Conservation (phyloP, 2,329 filamentous ascomycete genomes). For the Akanthomyces lecanii region DNA sequence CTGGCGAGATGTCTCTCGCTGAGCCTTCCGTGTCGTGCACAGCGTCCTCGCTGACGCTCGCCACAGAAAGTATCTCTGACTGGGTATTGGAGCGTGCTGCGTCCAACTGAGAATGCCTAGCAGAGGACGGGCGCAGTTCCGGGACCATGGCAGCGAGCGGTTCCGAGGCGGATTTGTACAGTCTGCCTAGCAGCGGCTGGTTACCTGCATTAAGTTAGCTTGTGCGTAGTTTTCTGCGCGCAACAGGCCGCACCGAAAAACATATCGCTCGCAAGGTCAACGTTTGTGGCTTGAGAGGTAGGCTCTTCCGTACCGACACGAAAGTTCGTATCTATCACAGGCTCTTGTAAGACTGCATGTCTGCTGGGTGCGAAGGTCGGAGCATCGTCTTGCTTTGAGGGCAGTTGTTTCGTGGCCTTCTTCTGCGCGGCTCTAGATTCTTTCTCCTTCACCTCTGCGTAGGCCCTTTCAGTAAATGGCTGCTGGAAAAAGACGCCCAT, state of each 20-base stretch:
- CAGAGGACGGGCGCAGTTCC: neutral
- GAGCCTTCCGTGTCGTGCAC: neutral
- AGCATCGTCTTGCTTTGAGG: neutral
- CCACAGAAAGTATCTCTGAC: neutral
- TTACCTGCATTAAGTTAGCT: neutral
- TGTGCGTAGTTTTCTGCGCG: neutral
- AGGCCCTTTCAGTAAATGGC: neutral
- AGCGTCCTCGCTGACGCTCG: neutral
- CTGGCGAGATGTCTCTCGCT: neutral
- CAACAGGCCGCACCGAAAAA: neutral
- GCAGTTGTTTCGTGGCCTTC: neutral
- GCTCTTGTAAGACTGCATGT: neutral
- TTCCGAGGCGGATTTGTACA: neutral
- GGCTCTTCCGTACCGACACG: neutral
- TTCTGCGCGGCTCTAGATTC: neutral
- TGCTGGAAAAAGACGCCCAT: neutral
- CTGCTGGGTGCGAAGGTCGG: neutral
- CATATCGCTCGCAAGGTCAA: neutral
- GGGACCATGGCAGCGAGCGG: neutral
- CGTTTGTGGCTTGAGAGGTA: neutral
- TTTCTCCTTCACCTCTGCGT: neutral
- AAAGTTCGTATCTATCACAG: neutral
- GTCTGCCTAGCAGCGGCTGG: neutral
- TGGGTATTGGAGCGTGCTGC: neutral
- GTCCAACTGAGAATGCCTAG: neutral